Percentiles rank a stretch among this genome's conserved stretches.
phyloP scores from a whole-genome alignment of 2,329 filamentous ascomycete species.

The Westerdykella ornata region DNA sequence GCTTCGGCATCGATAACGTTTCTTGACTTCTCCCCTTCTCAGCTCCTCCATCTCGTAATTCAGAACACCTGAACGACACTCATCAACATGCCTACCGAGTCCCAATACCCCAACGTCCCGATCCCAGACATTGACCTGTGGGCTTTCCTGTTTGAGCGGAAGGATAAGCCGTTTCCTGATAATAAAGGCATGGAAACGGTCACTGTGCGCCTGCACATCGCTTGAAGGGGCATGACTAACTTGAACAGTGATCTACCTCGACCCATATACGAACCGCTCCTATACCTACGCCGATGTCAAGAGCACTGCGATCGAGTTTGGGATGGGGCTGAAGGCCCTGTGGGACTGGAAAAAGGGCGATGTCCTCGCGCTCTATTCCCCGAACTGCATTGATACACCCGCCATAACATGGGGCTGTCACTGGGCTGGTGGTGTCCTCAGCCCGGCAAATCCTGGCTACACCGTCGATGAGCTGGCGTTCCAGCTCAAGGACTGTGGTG shows the following conservation, averaged over 20 bases:
- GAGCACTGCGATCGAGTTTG: conserved; percentile 64
- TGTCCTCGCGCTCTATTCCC: conserved; percentile 73
- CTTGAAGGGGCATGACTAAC: conserved; percentile 6
- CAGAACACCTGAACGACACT: background rate
- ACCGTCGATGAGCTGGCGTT: conserved; percentile 76
- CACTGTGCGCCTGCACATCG: background rate
- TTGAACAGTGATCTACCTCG: conserved; percentile 64
- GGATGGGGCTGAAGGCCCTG: conserved; percentile 64
- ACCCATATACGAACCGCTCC: conserved; percentile 59
- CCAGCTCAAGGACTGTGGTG: conserved; percentile 72
- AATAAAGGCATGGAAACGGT: conserved; percentile 57
- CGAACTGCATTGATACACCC: conserved; percentile 80
- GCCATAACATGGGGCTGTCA: conserved; percentile 68
- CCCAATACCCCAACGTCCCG: conserved; percentile 56
- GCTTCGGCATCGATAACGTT: background rate
- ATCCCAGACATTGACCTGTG: conserved; percentile 74
- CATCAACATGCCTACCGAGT: conserved; percentile 62
- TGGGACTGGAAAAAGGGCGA: conserved; percentile 80
- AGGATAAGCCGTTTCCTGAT: conserved; percentile 59
- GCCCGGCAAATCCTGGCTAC: conserved; percentile 85
- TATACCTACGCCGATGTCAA: conserved; percentile 68
- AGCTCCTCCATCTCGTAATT: background rate
- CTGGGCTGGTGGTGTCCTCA: conserved; percentile 76
- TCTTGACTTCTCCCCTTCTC: conserved; percentile 2
- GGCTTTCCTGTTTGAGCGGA: conserved; percentile 68